Evolutionary conservation across 1,284 basidiomycete genomes (phyloP), one percentile per base, ranked within the genome.

Genomic region (Papiliotrema nemorosa): DNA sequence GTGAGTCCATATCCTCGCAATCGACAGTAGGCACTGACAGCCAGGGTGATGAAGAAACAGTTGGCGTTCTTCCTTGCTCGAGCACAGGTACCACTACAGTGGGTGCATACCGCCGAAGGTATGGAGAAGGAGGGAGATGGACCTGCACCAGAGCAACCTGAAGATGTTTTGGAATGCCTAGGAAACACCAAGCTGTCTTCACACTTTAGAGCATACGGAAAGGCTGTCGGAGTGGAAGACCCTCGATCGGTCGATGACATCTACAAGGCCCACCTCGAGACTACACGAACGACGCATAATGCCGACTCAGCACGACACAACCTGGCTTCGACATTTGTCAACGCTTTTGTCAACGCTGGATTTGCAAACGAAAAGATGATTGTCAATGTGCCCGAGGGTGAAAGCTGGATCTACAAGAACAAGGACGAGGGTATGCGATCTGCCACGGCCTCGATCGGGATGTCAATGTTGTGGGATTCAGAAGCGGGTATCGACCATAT

Each of bases 381-480:
- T 87, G 92, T 94, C 4, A 86, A 87, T 64, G 93, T 93, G 1
- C 88, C 91, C 52, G 93, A 97, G 67, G 94, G 94, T 21, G 88
- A 86, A 73, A 93, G 90, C 63, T 98, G 93, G 90, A 92, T 99
- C 59, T 99, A 98, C 81, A 97, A 97, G 82, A 97, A 97, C 79
- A 97, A 97, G 77, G 94, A 97, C 51, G 88, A 96, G 57, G 90
- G 91, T 52, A 97, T 97, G 91, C 85, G 96, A 80, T 92, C 89
- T 58, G 96, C 96, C 18, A 84, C 94, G 20, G 96, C 96, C 2
- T 93, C 89, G 54, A 81, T 97, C 47, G 96, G 96, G 43, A 80
- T 98, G 52, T 88, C 87, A 73, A 78, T 97, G 61, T 79, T 99
- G 2, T 99, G 96, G 96, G 93, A 98, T 73, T 90, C 90, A 25